Base-by-base conservation (phyloP, 2,329 filamentous ascomycete species). In the Neurospora sp. region DNA sequence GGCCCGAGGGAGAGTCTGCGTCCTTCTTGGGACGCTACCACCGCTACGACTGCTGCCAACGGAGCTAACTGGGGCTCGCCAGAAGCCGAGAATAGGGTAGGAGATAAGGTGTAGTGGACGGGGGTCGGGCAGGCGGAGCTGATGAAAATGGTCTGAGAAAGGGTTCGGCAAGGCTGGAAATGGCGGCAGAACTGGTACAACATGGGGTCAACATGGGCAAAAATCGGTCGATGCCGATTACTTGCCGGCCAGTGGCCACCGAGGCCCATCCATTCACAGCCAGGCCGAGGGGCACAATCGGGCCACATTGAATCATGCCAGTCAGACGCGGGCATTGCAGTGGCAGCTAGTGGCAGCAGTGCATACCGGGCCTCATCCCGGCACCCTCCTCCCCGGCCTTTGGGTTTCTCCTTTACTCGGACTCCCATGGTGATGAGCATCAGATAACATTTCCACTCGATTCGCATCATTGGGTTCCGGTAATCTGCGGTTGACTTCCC, bases 81-180 rank as follows among this genome's bases (percentile, higher is more conserved):
- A 36, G 67, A 52, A 38, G 57, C 40, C 66, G 40, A 37, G n/a
- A 37, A 39, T 38, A 33, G 65, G 67, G 43, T 41, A 73, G 67
- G 71, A 73, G 72, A 72, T 69, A 70, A 72, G 71, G 67, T 70
- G 70, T 72, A 69, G 67, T 40, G 66, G 69, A 72, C 65, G 39
- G 71, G 70, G 71, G 67, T 67, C 8, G 52, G 46, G 70, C 67
- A 69, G 71, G 73, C 75, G 73, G 71, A 74, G 74, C 72, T 73
- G 72, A 71, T 72, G 72, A 73, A 77, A 77, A 77, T 78, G 77
- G 77, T 70, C 75, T 76, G 77, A 79, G 77, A 70, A 57, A 65
- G 67, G 40, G 70, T 69, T 72, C 70, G 73, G 69, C 70, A 73
- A 72, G 66, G 70, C 66, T 73, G 71, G 71, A 70, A 68, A 74